Conservation (phyloP, 352 stramenopile genomes). For the Pseudoperonospora humuli region DNA sequence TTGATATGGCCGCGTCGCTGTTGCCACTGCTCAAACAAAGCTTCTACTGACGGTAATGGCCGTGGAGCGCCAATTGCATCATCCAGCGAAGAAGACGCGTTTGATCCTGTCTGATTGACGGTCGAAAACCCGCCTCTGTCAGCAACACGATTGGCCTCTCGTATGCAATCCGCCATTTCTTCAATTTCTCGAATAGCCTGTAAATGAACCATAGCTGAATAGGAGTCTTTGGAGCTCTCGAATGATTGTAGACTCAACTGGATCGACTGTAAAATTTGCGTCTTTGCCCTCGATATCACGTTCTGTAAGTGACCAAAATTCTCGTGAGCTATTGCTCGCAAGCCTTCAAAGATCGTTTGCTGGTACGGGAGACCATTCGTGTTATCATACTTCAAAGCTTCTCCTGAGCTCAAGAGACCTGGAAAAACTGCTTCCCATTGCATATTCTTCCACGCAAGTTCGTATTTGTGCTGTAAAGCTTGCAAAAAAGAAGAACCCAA, state of each 20-base stretch:
- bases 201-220: conserved; percentile 41
- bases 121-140: background rate
- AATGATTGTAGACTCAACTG: conserved; percentile 60
- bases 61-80: background rate
- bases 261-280: conserved; percentile 39
- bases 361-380: conserved; percentile 38
- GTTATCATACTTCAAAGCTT: background rate
- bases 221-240: conserved; percentile 58
- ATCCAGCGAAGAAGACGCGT: conserved; percentile 1
- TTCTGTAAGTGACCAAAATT: conserved; percentile 34
- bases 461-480: conserved; percentile 53
- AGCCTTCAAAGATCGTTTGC: conserved; percentile 37
- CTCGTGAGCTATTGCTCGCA: conserved; percentile 52
- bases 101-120: conserved; percentile 9
- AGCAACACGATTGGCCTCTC: background rate
- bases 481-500: conserved; percentile 6
- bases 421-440: conserved; percentile 58
- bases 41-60: conserved; percentile 6
- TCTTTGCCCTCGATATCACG: conserved; percentile 34
- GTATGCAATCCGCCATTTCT: conserved; percentile 25
- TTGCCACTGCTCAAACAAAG: conserved; percentile 41
- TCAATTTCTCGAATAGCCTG: conserved; percentile 62
- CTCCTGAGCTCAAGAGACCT: conserved; percentile 6
- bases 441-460: conserved; percentile 71
- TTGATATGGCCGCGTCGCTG: conserved; percentile 30